Conservation (phyloP, 441 rosid genomes). For the Arabidopsis hybrid region DNA sequence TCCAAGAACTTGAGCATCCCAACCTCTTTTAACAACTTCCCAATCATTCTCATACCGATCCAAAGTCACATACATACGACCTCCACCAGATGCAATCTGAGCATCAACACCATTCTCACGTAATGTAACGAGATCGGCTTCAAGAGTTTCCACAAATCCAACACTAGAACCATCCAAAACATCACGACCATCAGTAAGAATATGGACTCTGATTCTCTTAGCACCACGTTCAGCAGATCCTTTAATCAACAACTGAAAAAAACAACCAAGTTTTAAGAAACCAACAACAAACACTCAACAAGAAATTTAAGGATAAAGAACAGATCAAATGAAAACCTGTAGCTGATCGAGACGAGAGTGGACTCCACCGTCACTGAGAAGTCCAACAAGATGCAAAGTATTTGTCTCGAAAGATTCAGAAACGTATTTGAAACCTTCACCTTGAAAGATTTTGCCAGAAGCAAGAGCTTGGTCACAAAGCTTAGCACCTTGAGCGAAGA, state of each 20-base stretch:
- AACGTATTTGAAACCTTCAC: slow-evolving; percentile 82
- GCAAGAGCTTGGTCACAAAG: slow-evolving; percentile 93
- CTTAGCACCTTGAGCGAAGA: slow-evolving; percentile 96
- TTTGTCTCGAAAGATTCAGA: slow-evolving; percentile 60
- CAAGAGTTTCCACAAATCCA: slow-evolving; percentile 85
- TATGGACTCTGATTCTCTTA: slow-evolving; percentile 86
- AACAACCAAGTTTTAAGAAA: not conserved
- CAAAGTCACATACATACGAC: slow-evolving; percentile 96
- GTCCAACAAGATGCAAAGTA: slow-evolving; percentile 87
- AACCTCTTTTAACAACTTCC: slow-evolving; percentile 91
- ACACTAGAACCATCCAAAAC: slow-evolving; percentile 95
- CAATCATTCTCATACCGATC: slow-evolving; percentile 99
- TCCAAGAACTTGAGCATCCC: slow-evolving; percentile 99
- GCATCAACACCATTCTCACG: slow-evolving; percentile 84
- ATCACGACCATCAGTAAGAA: slow-evolving; percentile 99
- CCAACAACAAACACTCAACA: not conserved
- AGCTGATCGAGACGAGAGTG: slow-evolving; percentile 94
- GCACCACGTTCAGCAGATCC: slow-evolving; percentile 92
- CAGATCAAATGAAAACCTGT: slow-evolving; percentile 54
- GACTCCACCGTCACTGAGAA: slow-evolving; percentile 96
- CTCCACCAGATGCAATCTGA: slow-evolving; percentile 96
- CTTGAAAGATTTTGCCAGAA: slow-evolving; percentile 81
- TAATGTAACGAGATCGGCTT: slow-evolving; percentile 65
- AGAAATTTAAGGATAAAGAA: not conserved
- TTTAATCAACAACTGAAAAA: slow-evolving; percentile 72